These are phyloP conservation scores for Aspergillus heteromorphus DNA, from an alignment of 495 filamentous ascomycete species.

Conservation along the genomic window DNA sequence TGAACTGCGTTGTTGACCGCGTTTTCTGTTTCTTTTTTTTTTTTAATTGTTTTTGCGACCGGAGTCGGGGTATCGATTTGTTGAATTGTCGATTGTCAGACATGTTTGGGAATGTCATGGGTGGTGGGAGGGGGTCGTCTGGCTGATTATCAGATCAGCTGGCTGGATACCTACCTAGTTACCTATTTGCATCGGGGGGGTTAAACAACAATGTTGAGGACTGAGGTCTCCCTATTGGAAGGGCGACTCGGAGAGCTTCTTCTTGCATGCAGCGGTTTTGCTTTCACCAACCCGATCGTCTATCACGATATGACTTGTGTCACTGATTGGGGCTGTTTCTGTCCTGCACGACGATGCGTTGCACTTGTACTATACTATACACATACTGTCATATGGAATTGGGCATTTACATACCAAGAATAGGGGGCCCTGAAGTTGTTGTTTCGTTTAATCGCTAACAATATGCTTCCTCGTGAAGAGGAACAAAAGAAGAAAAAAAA, in stretches of 20 bases:
- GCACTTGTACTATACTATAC: slow-evolving; percentile 33
- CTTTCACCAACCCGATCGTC: slow-evolving; percentile 10
- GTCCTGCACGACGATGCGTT: neutral
- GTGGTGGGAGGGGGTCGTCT: neutral
- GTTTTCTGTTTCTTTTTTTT: slow-evolving; percentile 2
- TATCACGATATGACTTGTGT: neutral
- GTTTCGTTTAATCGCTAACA: neutral
- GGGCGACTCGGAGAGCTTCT: neutral
- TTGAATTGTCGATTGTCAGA: neutral
- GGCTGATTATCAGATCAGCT: neutral
- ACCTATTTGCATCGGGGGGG: neutral
- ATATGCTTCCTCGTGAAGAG: neutral
- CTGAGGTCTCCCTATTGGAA: neutral
- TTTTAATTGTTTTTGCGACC: neutral
- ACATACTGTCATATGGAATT: slow-evolving; percentile 11
- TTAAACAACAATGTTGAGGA: neutral
- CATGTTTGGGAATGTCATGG: neutral
- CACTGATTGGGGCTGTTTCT: neutral
- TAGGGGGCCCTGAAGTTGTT: neutral
- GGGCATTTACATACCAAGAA: slow-evolving; percentile 2
- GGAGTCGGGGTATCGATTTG: slow-evolving; percentile 10
- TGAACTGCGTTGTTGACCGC: neutral
- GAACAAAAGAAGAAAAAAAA: neutral
- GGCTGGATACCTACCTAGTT: neutral
- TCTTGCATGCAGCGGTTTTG: slow-evolving; percentile 41